Conservation (phyloP, 192 early-diverging fungal genomes). For the Gaertneriomyces semiglobifer region DNA sequence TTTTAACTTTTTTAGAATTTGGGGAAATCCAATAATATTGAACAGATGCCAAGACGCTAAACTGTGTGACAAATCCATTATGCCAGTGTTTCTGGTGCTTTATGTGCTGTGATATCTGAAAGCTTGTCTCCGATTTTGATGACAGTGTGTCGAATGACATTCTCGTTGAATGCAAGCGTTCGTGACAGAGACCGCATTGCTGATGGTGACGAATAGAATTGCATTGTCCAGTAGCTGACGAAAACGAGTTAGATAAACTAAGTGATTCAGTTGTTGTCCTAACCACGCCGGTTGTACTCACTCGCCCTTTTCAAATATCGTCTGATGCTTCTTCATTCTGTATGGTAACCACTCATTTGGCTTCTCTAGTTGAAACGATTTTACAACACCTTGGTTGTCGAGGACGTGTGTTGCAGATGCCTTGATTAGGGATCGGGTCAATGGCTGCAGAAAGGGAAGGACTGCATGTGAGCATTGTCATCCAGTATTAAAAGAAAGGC, state of each 20-base stretch:
- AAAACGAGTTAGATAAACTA: conserved; percentile 1
- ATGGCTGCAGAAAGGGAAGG: too few relatives aligned
- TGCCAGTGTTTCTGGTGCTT: conserved; percentile 22
- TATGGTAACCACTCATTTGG: conserved; percentile 56
- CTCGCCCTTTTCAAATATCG: conserved; percentile 39
- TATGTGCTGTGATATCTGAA: conserved; percentile 28
- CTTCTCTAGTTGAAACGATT: conserved; percentile 70
- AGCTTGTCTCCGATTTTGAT: conserved; percentile 48
- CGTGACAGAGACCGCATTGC: conserved; percentile 34
- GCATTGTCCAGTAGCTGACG: conserved; percentile 43
- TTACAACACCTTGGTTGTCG: conserved; percentile 81
- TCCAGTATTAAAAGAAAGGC: not conserved
- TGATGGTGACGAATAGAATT: conserved; percentile 42
- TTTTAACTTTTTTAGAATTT: not conserved
- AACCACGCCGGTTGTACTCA: conserved; percentile 9
- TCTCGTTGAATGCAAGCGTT: conserved; percentile 40
- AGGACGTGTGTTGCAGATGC: conserved; percentile 73
- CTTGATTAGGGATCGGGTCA: conserved; percentile 54
- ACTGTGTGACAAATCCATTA: not conserved
- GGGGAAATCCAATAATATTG: not conserved
- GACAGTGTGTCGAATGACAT: conserved; percentile 47
- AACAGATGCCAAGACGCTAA: not conserved
- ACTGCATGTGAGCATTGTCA: not conserved
- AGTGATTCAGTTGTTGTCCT: not conserved
- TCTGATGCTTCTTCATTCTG: conserved; percentile 87